These are phyloP conservation scores for Trypanosomatidae sp. DNA, from an alignment of 208 protist genomes.

Conservation along the genomic window DNA sequence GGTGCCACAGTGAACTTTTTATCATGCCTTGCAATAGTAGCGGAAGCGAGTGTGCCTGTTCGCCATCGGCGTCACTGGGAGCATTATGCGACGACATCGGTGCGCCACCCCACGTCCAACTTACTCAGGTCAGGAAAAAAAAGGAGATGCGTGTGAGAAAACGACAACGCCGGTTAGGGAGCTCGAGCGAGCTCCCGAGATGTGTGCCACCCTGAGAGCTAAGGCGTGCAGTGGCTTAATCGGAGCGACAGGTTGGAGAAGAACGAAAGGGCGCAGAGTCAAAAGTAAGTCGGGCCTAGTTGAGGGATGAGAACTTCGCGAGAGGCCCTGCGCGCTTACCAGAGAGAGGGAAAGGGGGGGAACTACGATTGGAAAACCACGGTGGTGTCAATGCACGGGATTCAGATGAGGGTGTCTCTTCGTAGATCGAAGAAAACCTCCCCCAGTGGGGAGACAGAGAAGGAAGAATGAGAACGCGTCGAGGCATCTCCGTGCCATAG, in stretches of 20 bases:
- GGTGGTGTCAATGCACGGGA: not conserved
- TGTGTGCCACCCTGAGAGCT: not conserved
- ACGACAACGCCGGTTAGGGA: not conserved
- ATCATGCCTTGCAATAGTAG: not conserved
- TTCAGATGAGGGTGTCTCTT: not conserved
- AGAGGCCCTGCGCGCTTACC: not conserved
- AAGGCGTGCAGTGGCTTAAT: not conserved
- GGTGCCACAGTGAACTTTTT: conserved; percentile 17
- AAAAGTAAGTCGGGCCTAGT: not conserved
- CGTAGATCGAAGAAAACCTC: not conserved
- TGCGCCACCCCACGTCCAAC: too few species aligned
- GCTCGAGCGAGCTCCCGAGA: not conserved
- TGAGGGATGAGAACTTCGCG: not conserved
- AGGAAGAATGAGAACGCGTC: not conserved
- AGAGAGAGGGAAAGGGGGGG: not conserved
- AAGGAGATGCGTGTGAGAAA: not conserved
- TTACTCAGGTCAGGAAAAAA: not conserved
- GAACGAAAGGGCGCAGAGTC: not conserved
- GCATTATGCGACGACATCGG: not conserved
- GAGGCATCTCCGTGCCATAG: not conserved
- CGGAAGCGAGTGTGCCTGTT: not conserved
- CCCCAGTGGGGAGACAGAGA: not conserved
- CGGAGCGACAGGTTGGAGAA: not conserved
- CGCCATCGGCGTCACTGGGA: not conserved
- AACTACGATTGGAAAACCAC: not conserved